These are phyloP conservation scores for Volvox reticuliferus DNA, from an alignment of 139 green algal species.

Conservation along the genomic window DNA sequence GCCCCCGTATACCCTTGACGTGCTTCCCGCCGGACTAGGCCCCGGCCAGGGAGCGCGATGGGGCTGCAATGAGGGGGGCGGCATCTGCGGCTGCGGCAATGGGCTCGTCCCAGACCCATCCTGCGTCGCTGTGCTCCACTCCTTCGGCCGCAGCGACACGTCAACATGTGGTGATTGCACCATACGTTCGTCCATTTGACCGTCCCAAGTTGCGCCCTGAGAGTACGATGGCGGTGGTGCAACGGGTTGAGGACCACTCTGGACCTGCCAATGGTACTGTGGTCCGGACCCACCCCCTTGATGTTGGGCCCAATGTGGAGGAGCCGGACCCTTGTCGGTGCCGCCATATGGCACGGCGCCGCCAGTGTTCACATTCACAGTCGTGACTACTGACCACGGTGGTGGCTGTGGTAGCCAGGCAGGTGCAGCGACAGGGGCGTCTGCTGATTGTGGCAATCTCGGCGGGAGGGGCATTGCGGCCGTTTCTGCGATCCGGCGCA, in stretches of 20 bases:
- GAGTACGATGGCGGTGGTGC: background rate
- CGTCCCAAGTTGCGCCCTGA: background rate
- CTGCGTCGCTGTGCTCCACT: background rate
- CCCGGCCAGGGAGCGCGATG: constrained; percentile 3
- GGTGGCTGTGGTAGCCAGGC: no score
- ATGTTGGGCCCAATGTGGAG: background rate
- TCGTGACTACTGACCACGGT: no score
- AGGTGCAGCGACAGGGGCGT: no score
- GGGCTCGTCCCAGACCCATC: background rate
- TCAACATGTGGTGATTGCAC: background rate
- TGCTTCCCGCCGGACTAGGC: background rate
- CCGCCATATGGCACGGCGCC: background rate
- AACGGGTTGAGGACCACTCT: background rate
- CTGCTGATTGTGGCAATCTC: background rate
- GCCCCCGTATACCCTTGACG: background rate
- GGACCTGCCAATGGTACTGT: background rate
- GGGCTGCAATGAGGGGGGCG: background rate
- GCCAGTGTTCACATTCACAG: background rate
- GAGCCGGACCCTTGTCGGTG: background rate
- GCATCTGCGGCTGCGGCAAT: constrained; percentile 21
- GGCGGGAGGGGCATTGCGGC: background rate
- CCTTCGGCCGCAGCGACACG: constrained; percentile 3
- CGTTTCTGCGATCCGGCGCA: background rate
- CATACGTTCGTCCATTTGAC: no score
- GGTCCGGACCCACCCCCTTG: background rate